Base-by-base conservation (phyloP, 768 basidiomycete genomes). In the Panus rudis region DNA sequence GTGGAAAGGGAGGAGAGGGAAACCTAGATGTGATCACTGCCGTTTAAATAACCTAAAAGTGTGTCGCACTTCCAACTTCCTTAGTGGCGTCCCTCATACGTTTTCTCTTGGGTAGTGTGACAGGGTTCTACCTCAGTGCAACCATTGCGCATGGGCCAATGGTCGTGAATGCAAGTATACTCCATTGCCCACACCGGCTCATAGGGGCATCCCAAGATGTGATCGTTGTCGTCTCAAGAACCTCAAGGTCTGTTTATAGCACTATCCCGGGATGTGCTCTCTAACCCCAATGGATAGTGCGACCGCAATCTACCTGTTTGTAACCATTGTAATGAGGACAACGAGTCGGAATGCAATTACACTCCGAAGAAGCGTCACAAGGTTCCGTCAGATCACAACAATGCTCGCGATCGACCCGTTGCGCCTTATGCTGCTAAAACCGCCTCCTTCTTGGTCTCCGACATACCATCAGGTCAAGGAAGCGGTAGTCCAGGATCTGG, bases 1-100 rank as follows among this genome's bases (percentile, higher is more conserved):
- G 43, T 84, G 82, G 82, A 81, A 82, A 49, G 81, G 81, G 45
- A 73, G 80, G 46, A 70, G 82, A 63, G 82, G 82, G 40, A 84
- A 84, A 55, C 81, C 82, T 51, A 71, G 82, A 38, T 84, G 82
- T 54, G 82, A 84, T 63, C 74, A 81, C 52, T 84, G 82, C 63
- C 78, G 82, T 24, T 55, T 75, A 43, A 79, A 79, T 56, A 84
- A 84, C 63, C 66, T 84, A 47, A 84, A 83, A 68, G 82, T 81
- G 43, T 54, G 76, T 66, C 32, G 21, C 24, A 42, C 24, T n/a
- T n/a, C n/a, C n/a, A n/a, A n/a, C n/a, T n/a, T 35, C 16, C 10
- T 17, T 7, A 35, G 33, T 35, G 33, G n/a, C 10, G 16, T n/a
- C n/a, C n/a, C 33, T 41, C 24, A 20, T 41, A 52, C 39, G 42